Base-by-base conservation (phyloP, 2,329 filamentous ascomycete genomes). In the Pleochaeta shiraiana region DNA sequence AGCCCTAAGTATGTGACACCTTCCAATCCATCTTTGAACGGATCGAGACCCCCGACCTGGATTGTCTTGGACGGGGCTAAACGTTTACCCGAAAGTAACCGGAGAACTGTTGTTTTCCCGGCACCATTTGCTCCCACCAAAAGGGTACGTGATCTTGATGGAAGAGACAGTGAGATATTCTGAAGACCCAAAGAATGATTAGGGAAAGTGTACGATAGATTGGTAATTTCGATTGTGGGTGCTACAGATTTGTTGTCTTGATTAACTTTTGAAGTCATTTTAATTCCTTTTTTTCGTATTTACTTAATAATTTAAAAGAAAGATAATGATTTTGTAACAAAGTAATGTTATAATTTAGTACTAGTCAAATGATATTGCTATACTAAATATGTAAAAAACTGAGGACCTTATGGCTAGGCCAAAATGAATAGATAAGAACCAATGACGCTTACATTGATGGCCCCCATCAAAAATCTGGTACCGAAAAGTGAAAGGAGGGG, bases 91-190 rank as follows among this genome's bases (percentile, higher is more conserved):
- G 91, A 90, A 66, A 98, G 84, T 55, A 98, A 87, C 66, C 72
- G 91, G 59, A 98, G 85, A 65, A 98, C 85, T 0, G 93, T 98
- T 9, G 93, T 97, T 77, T 98, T 98, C 69, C 93, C 93, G 24
- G 93, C 92, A 68, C 93, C 93, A 75, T 98, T 98, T 74, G 93
- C 92, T 71, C 93, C 93, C 72, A 97, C 95, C 47, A 97, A 81
- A 16, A 97, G 82, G 1, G 92, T 95, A 67, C 93, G 87, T 66
- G 88, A 93, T 65, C 87, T 84, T 0, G 89, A 79, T 2, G 93
- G 92, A 28, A 97, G 83, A 66, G 84, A 78, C 64, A 98, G 81
- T 30, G 77, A 79, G 70, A 98, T 81, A 74, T 90, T 76, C 63
- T 80, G 77, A 34, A 98, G 79, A 65, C 92, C 93, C n/a, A 81